A percentile compares a stretch with the other conserved stretches of the same genome.
Evolutionary conservation across 441 rosid species (phyloP).

Genomic region (Adansonia gregorii): DNA sequence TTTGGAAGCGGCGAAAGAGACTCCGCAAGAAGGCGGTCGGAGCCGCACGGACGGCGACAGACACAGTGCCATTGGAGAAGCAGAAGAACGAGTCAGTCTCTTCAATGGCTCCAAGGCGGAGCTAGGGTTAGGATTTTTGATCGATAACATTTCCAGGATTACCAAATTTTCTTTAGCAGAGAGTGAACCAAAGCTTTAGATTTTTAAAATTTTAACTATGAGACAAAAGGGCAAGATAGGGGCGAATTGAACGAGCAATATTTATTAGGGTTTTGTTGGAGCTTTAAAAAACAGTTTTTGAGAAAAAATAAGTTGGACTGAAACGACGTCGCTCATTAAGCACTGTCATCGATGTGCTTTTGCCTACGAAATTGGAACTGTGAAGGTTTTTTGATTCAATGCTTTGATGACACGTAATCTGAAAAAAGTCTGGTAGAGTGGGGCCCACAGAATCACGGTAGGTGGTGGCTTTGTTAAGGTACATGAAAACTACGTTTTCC

Average conservation of each 20-base stretch:
- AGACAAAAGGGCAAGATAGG: not conserved
- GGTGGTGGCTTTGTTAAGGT: not conserved
- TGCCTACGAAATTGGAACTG: not conserved
- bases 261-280: constrained; percentile 8
- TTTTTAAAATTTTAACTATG: not conserved
- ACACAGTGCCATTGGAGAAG: constrained; percentile 33
- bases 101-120: constrained; percentile 25
- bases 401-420: constrained; percentile 32
- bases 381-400: not conserved
- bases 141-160: constrained; percentile 42
- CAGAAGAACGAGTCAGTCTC: constrained; percentile 35
- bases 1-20: constrained; percentile 35
- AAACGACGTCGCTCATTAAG: not conserved
- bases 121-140: constrained; percentile 47
- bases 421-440: not conserved
- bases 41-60: constrained; percentile 38
- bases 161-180: constrained; percentile 5
- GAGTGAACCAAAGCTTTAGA: no score
- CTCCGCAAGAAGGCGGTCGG: constrained; percentile 32
- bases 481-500: not conserved
- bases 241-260: constrained; percentile 8
- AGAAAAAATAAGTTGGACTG: not conserved
- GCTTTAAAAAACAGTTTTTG: not conserved
- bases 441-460: not conserved
- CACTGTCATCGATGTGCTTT: not conserved